Evolutionary conservation across 148 eudicot genomes (phyloP).

Genomic region (Dysphania ambrosioides): DNA sequence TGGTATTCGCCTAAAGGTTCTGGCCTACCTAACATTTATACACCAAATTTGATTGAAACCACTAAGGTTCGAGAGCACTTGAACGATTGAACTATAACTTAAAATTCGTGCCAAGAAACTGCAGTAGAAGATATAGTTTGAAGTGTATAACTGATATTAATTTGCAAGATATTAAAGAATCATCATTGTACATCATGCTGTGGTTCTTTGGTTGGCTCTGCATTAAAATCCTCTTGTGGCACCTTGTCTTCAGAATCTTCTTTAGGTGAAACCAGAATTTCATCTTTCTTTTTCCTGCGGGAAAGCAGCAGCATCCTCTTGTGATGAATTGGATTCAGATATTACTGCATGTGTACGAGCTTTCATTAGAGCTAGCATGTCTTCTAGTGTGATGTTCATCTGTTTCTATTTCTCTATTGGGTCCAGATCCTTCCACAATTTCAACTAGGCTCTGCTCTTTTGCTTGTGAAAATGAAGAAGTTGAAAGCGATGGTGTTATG

Average conservation of each 20-base stretch:
- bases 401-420: slow-evolving; percentile 20
- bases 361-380: slow-evolving; percentile 24
- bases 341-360: slow-evolving; percentile 17
- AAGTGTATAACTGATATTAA: background rate
- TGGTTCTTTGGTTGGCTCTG: slow-evolving; percentile 23
- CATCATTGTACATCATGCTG: slow-evolving; percentile 13
- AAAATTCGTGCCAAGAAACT: background rate
- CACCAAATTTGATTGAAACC: background rate
- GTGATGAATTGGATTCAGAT: slow-evolving; percentile 24
- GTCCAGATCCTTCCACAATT: slow-evolving; percentile 32
- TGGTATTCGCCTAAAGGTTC: background rate
- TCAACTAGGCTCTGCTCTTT: slow-evolving; percentile 23
- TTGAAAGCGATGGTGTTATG: slow-evolving; percentile 31
- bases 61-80: background rate
- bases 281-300: slow-evolving; percentile 14
- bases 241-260: slow-evolving; percentile 20
- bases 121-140: background rate
- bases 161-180: slow-evolving; percentile 2
- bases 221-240: slow-evolving; percentile 14
- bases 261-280: slow-evolving; percentile 16
- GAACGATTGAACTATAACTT: background rate
- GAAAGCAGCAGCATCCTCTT: slow-evolving; percentile 15
- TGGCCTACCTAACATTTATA: background rate
- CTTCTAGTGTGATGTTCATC: slow-evolving; percentile 13
- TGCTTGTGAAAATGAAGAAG: slow-evolving; percentile 25